These are phyloP conservation scores for Leucocoprinus birnbaumii DNA, from an alignment of 768 basidiomycete genomes.

Conservation along the genomic window DNA sequence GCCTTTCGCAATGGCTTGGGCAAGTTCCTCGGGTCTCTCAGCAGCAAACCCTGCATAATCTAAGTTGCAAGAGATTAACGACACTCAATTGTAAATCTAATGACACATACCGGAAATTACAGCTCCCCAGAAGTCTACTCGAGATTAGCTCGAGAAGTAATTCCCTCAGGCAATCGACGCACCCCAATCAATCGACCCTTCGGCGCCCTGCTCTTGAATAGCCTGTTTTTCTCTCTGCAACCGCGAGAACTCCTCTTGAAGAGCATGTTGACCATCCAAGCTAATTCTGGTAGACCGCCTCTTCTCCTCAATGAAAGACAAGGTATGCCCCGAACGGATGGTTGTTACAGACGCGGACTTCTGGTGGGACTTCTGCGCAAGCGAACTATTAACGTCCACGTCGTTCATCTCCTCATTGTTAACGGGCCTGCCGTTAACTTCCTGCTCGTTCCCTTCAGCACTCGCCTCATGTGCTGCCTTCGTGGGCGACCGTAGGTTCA, in stretches of 20 bases:
- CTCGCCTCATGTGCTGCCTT: not conserved
- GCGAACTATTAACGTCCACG: constrained; percentile 7
- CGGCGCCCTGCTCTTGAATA: constrained; percentile 30
- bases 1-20: constrained; percentile 87
- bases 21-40: constrained; percentile 72
- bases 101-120: constrained; percentile 73
- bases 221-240: constrained; percentile 55
- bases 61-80: not conserved
- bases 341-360: constrained; percentile 63
- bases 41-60: constrained; percentile 91
- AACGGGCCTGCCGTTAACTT: constrained; percentile 12
- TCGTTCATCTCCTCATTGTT: constrained; percentile 10
- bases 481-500: not conserved
- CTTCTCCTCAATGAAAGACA: constrained; percentile 27
- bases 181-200: constrained; percentile 76
- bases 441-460: not conserved
- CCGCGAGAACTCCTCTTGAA: constrained; percentile 76
- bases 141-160: not conserved
- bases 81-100: not conserved
- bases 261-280: constrained; percentile 62
- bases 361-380: constrained; percentile 41
- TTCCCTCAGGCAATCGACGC: constrained; percentile 19
- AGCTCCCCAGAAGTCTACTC: constrained; percentile 87
- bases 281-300: constrained; percentile 30
- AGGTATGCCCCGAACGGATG: constrained; percentile 46